phyloP scores from a whole-genome alignment of 192 early-diverging fungal species.

The Allomyces macrogynus region DNA sequence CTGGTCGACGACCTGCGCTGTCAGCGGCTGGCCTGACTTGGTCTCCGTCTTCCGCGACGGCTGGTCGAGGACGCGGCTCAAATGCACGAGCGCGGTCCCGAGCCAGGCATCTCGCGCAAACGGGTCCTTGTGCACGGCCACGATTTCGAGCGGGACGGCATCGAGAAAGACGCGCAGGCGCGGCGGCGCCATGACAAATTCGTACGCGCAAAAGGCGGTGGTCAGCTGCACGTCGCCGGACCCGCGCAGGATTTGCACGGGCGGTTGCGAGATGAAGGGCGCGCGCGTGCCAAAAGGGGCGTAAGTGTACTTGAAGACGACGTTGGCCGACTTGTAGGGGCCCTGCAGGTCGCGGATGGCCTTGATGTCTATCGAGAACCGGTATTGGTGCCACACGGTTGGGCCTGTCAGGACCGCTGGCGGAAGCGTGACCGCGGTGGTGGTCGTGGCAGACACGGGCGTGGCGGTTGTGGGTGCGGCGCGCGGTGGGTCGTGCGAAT shows the following conservation, averaged over 20 bases:
- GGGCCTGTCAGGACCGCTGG: not conserved
- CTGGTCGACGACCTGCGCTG: not conserved
- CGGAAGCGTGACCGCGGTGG: not conserved
- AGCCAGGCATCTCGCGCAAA: slow-evolving; percentile 12
- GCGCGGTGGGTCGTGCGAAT: no score
- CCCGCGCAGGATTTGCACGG: slow-evolving; percentile 5
- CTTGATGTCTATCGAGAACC: slow-evolving; percentile 29
- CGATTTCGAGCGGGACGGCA: slow-evolving; percentile 21
- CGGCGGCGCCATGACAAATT: slow-evolving; percentile 26
- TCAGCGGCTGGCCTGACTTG: not conserved
- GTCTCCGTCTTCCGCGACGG: slow-evolving; percentile 2
- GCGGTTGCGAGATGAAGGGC: slow-evolving; percentile 22
- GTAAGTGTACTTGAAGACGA: slow-evolving; percentile 23
- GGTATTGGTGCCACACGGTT: slow-evolving; percentile 24
- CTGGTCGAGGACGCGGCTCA: slow-evolving; percentile 6
- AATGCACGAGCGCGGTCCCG: slow-evolving; percentile 15
- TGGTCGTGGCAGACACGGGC: not conserved
- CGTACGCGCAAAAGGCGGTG: slow-evolving; percentile 24
- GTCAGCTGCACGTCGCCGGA: slow-evolving; percentile 14
- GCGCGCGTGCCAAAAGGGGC: slow-evolving; percentile 21
- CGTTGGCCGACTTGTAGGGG: slow-evolving; percentile 5
- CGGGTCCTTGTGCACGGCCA: slow-evolving; percentile 18
- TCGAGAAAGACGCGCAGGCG: slow-evolving; percentile 21
- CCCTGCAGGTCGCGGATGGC: slow-evolving; percentile 11
- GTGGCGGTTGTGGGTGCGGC: no score